Evolutionary conservation across 2,329 filamentous ascomycete genomes (phyloP), one percentile per base, ranked within the genome.

Genomic region (Xylariaceae sp.): DNA sequence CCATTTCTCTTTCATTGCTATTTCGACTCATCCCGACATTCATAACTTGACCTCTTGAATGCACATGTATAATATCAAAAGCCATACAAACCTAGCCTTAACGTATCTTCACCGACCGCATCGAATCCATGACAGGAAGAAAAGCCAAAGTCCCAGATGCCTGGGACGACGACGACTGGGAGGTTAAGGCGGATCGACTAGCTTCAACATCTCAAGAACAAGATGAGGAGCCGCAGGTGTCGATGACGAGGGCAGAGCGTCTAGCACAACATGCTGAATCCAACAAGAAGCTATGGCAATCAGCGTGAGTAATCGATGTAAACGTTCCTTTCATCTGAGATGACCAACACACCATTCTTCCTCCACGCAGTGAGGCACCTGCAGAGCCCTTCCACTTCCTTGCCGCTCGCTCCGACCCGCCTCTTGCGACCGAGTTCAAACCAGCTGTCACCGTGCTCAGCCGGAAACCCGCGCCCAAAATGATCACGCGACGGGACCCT

Each of bases 131-230:
- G 63, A 58, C 58, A 2, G 60, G 58, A 17, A 63, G 54, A 53
- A 53, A 58, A 15, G 58, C 67, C 52, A 74, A 74, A 18, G 74
- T 88, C 60, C 87, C 89, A 44, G 85, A 92, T 73, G 92, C 91
- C 17, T 97, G 93, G 93, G 91, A 93, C 39, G 82, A 78, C 64
- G 87, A 96, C 68, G 90, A 96, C 70, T 97, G 92, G 92, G 90
- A 93, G 72, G 76, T 78, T 4, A 82, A 88, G 71, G 90, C 89
- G 59, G 91, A 96, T 73, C 80, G 72, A 59, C 67, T 74, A 34
- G 72, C 74, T 48, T 72, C 77, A 18, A 71, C 74, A 67, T 73
- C 75, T 62, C 76, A 59, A 1, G 61, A 75, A 56, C 66, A 74
- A n/a, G 69, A 73, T 37, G 64, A 72, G 57, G 67, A 69, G 54